Percentiles rank a stretch among this genome's conserved stretches.
These are phyloP conservation scores for Beauveria caledonica DNA, from an alignment of 2,329 filamentous ascomycete genomes.

Conservation along the genomic window DNA sequence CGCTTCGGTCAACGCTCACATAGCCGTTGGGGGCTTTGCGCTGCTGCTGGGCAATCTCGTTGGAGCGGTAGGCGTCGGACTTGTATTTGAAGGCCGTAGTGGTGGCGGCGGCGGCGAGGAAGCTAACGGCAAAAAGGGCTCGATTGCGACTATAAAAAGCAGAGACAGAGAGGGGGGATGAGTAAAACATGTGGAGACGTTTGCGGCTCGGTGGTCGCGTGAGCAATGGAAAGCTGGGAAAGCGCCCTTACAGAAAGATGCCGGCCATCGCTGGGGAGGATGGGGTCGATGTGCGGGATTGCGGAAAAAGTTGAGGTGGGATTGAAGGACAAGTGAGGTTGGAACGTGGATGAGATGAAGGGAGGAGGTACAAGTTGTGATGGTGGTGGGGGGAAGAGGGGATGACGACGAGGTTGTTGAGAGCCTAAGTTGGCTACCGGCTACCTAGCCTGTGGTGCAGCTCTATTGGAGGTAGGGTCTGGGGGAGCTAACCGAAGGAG, in stretches of 20 bases:
- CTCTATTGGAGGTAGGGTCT: no score
- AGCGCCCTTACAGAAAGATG: not conserved
- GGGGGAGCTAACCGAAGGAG: no score
- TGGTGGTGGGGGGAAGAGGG: not conserved
- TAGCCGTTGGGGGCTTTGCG: constrained; percentile 31
- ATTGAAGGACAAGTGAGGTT: not conserved
- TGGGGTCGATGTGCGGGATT: not conserved
- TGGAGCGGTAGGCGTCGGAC: constrained; percentile 28
- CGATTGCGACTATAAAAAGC: constrained; percentile 27
- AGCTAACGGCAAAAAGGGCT: constrained; percentile 26
- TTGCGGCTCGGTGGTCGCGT: not conserved
- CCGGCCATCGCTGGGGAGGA: not conserved
- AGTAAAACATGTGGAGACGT: not conserved
- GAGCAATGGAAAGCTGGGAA: not conserved
- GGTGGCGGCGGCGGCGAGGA: constrained; percentile 21
- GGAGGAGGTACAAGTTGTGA: not conserved
- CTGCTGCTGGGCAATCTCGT: constrained; percentile 35
- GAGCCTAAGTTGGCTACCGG: not conserved
- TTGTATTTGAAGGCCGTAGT: constrained; percentile 26
- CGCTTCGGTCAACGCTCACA: constrained; percentile 45
- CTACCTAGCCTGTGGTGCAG: not conserved
- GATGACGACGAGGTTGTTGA: not conserved
- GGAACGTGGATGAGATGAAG: not conserved
- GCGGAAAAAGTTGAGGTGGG: not conserved
- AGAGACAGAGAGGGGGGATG: not conserved